phyloP scores from a whole-genome alignment of 768 basidiomycete genomes.

The Suillus alpinus region DNA sequence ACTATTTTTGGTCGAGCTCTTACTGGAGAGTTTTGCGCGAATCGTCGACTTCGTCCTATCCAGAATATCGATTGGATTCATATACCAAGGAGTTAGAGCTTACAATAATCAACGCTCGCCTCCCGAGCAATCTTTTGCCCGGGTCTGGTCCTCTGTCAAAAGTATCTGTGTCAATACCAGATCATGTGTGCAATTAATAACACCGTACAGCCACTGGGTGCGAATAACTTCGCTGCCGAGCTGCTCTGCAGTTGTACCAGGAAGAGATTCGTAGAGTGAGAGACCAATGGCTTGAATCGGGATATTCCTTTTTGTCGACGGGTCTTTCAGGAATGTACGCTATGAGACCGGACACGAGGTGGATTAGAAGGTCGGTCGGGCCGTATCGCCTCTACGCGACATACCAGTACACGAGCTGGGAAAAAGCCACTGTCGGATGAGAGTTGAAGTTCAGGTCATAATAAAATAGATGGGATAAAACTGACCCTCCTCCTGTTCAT shows the following conservation, averaged over 20 bases:
- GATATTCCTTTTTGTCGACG: constrained; percentile 69
- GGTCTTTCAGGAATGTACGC: constrained; percentile 83
- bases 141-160: constrained; percentile 57
- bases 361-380: not conserved
- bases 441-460: constrained; percentile 13
- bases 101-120: constrained; percentile 80
- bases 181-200: not conserved
- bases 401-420: constrained; percentile 86
- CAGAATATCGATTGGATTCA: constrained; percentile 8
- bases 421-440: constrained; percentile 75
- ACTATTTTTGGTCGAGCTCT: constrained; percentile 23
- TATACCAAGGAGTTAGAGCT: constrained; percentile 28
- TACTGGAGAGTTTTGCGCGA: constrained; percentile 87
- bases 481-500: constrained; percentile 74
- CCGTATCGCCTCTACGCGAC: constrained; percentile 6
- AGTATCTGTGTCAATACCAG: constrained; percentile 5
- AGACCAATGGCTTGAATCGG: constrained; percentile 97
- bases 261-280: constrained; percentile 89
- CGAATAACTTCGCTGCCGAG: constrained; percentile 84
- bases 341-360: constrained; percentile 23
- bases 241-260: constrained; percentile 68
- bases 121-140: constrained; percentile 71
- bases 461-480: constrained; percentile 22
- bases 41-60: constrained; percentile 85
- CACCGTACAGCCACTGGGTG: constrained; percentile 91